Evolutionary conservation across 2,329 filamentous ascomycete species (phyloP), one percentile per base, ranked within the genome.

Genomic region (Penicillium sumatraense): DNA sequence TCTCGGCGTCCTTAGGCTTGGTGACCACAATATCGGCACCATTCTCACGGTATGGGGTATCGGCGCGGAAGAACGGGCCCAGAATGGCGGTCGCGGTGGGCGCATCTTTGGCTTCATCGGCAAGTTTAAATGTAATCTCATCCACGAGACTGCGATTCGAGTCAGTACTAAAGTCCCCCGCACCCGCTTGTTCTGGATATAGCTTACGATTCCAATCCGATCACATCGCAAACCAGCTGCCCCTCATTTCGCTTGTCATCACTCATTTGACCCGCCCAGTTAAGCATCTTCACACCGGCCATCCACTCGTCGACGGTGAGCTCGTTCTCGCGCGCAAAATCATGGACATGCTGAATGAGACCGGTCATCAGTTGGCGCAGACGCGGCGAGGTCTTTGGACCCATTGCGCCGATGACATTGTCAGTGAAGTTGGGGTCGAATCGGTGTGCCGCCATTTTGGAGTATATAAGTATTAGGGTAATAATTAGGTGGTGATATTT

Each of bases 21-120:
- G 83, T 82, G 59, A 78, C 79, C 58, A 81, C 75, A 59, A 95
- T 90, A 64, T 80, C 86, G 42, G 81, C 83, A 47, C 89, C 91
- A 68, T 89, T 89, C n/a, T 85, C 75, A 44, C 87, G 83, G 54
- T 83, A 76, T 5, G 91, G 90, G 0, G 90, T 86, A 63, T 92
- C 83, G 40, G 85, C 81, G 5, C 90, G 83, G 84, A 90, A 96
- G 77, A 96, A 96, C 1, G 91, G 91, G 0, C 91, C 91, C 0
- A 96, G 83, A 61, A 96, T 91, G 36, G 91, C 86, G 3, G 89
- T 89, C 2, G 89, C 84, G 5, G 90, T 95, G 10, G 86, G 80
- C 1, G 79, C 79, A 35, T 82, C 80, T 13, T 76, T 68, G 13
- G 78, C 76, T 51, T 81, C 77, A 47, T 82, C 81, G 26, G 83